Base-by-base conservation (phyloP, 371 early-diverging fungal genomes). In the Basidiobolus meristosporus region DNA sequence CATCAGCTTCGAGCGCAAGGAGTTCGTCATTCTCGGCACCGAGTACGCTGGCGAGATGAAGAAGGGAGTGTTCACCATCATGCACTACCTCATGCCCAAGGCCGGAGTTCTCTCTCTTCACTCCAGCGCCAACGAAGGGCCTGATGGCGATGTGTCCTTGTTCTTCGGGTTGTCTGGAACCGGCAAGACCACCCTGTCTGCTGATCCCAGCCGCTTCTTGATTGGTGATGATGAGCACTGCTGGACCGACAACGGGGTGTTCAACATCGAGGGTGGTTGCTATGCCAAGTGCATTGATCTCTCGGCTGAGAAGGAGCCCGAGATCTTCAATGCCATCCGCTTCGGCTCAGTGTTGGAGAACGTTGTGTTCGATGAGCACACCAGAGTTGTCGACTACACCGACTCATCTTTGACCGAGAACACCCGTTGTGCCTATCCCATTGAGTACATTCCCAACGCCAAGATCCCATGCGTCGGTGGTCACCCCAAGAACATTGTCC, bases 211-310 rank as follows among this genome's bases (percentile, higher is more conserved):
- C 53, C 86, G 97, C 41, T 57, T 60, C 48, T 65, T 96, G 47
- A 93, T 96, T 57, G 97, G 97, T 60, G 97, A 96, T 61, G 97
- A 96, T 58, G 97, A 96, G 63, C 97, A 96, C 64, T 92, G 93
- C 66, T 96, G 97, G 95, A 77, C 80, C 18, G 87, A 92, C 47
- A 65, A 79, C 37, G 95, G 95, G 48, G 64, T 91, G 43, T 96
- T 96, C 79, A 93, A 85, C 62, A 91, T 96, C 53, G 97, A 96
- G 67, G 97, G 97, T 45, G 97, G 97, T 19, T 96, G 97, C 63
- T 96, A 96, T 55, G 97, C 97, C 54, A 96, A 96, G 63, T 77
- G 82, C 57, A 87, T 96, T 50, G 90, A 87, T 49, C 65, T 96
- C 30, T 85, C 86, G 3, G 75, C 72, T 32, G 92, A 88, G 52